phyloP scores from a whole-genome alignment of 306 rosid species.

The Casuarina equisetifolia region DNA sequence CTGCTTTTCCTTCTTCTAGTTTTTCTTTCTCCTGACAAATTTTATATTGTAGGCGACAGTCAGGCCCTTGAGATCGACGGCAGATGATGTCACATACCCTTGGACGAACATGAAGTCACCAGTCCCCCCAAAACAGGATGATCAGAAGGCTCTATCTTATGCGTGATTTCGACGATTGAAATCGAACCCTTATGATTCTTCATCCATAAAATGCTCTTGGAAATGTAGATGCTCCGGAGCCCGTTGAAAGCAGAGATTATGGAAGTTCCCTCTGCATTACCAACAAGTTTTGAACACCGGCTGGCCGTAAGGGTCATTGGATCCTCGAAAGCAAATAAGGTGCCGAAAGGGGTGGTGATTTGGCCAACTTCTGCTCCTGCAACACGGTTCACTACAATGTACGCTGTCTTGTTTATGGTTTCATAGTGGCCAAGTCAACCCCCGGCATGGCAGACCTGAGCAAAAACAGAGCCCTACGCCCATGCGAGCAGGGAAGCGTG shows the following conservation, averaged over 20 bases:
- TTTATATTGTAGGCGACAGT: constrained; percentile 52
- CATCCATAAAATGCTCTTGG: constrained; percentile 53
- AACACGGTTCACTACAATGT: constrained; percentile 52
- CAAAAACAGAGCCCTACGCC: constrained; percentile 26
- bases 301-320: constrained; percentile 37
- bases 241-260: constrained; percentile 69
- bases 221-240: constrained; percentile 55
- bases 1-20: too few relatives aligned
- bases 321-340: constrained; percentile 63
- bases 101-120: constrained; percentile 72
- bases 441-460: constrained; percentile 26
- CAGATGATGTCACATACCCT: constrained; percentile 67
- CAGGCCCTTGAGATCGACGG: constrained; percentile 41
- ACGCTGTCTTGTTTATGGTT: constrained; percentile 71
- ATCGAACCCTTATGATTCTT: constrained; percentile 55
- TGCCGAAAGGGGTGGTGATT: constrained; percentile 67
- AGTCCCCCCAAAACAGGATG: constrained; percentile 81
- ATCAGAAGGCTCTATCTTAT: constrained; percentile 47
- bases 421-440: constrained; percentile 44
- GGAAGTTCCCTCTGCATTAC: constrained; percentile 62
- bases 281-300: constrained; percentile 37
- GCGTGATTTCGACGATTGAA: constrained; percentile 57
- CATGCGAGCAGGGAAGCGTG: too few relatives aligned
- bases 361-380: constrained; percentile 35
- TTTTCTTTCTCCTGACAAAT: too few relatives aligned